Conservation (phyloP, 305 asterid species). For the Lippia alba region DNA sequence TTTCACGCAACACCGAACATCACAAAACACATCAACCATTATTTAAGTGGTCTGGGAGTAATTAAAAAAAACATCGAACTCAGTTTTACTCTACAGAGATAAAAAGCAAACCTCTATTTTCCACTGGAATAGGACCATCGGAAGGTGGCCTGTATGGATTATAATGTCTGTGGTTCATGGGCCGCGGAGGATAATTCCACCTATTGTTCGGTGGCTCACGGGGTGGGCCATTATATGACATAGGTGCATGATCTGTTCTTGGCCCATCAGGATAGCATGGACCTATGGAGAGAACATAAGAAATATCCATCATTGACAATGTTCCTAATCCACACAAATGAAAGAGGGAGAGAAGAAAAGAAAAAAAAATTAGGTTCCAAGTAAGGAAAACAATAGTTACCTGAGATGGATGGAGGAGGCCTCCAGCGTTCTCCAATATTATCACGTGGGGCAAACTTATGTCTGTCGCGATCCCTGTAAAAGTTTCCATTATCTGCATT, state of each 20-base stretch:
- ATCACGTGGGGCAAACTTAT: slow-evolving; percentile 57
- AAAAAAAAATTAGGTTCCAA: neutral
- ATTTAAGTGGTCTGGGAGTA: neutral
- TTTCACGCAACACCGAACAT: slow-evolving; percentile 10
- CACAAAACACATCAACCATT: neutral
- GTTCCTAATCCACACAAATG: slow-evolving; percentile 3
- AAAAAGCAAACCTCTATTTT: slow-evolving; percentile 68
- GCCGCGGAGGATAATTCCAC: slow-evolving; percentile 69
- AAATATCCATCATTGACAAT: slow-evolving; percentile 18
- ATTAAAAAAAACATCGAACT: neutral
- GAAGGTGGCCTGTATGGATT: slow-evolving; percentile 69
- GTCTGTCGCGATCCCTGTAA: slow-evolving; percentile 61
- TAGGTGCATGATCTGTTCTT: slow-evolving; percentile 57
- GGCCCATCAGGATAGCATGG: slow-evolving; percentile 69
- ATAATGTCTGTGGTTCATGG: slow-evolving; percentile 60
- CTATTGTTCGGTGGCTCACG: slow-evolving; percentile 66
- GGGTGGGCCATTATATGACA: slow-evolving; percentile 58
- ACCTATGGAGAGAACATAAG: slow-evolving; percentile 47
- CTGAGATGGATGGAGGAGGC: slow-evolving; percentile 69
- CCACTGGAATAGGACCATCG: slow-evolving; percentile 72
- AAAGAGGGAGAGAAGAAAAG: neutral
- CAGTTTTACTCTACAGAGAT: neutral
- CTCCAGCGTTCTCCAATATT: slow-evolving; percentile 75
- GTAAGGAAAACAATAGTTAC: slow-evolving; percentile 45
- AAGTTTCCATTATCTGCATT: slow-evolving; percentile 61